Conservation (phyloP, 1,284 basidiomycete species). For the Fomitiporia mediterranea region DNA sequence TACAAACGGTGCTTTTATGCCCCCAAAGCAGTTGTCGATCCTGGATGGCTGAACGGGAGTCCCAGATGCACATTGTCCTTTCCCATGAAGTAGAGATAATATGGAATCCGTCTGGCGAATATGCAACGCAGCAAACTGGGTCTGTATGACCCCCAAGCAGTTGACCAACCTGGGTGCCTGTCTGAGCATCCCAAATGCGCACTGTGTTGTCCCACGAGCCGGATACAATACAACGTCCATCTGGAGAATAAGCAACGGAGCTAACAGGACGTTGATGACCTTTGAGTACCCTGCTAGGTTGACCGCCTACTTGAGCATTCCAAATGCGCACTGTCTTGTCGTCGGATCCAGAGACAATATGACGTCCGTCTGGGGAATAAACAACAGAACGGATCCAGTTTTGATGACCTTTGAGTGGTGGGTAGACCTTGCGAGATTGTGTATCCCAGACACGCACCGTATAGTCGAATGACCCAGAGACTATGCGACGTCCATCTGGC, state of each 20-base stretch:
- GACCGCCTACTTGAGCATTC: slow-evolving; percentile 40
- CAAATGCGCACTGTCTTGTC: no score
- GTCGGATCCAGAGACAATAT: no score
- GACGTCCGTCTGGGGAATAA: slow-evolving; percentile 35
- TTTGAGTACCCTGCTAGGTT: slow-evolving; percentile 71
- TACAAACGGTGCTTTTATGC: slow-evolving; percentile 8
- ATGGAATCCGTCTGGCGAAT: slow-evolving; percentile 73
- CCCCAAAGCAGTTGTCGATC: slow-evolving; percentile 7
- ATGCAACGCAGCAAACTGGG: slow-evolving; percentile 65
- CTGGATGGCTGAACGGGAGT: not conserved
- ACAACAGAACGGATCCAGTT: slow-evolving; percentile 41
- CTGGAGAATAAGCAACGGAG: slow-evolving; percentile 98
- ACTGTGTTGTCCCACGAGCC: slow-evolving; percentile 79
- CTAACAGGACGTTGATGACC: slow-evolving; percentile 94
- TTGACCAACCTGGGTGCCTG: slow-evolving; percentile 17
- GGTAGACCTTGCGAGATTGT: no score
- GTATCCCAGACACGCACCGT: slow-evolving; percentile 77
- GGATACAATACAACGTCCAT: slow-evolving; percentile 80
- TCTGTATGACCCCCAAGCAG: not conserved
- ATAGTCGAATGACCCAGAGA: slow-evolving; percentile 75
- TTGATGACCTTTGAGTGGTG: no score
- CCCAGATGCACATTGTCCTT: slow-evolving; percentile 46
- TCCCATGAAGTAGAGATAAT: slow-evolving; percentile 89
- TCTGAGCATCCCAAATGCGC: slow-evolving; percentile 65
- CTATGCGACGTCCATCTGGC: slow-evolving; percentile 81